Base-by-base conservation (phyloP, 2,329 filamentous ascomycete species). In the Cyphellophora europaea region DNA sequence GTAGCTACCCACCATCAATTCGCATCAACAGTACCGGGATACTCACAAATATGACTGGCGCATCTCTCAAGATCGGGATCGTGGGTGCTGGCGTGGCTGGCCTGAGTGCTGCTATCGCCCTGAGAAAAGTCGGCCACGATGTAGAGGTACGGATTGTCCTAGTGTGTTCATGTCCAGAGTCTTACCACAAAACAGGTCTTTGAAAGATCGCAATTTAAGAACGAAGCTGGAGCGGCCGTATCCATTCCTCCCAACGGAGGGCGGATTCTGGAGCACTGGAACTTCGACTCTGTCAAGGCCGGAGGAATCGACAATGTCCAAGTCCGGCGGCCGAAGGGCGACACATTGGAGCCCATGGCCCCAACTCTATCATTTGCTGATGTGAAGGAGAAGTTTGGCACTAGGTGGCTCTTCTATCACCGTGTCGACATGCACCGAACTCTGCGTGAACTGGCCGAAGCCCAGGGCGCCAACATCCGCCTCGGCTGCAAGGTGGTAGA, bases 171-270 rank as follows among this genome's bases (percentile, higher is more conserved):
- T 6, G 18, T 8, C 6, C 15, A 32, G 6, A 16, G 17, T 15
- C 12, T 16, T 18, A 19, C 8, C 29, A 14, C 6, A 8, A 11
- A n/a, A 28, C n/a, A 72, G 66, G 39, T 77, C 1, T 70, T 65
- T 32, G 74, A 79, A 43, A 66, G 73, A 48, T 76, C 72, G 0
- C 57, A 58, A 2, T 67, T 77, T 19, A 66, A 67, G 11, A 67
- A 60, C 33, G 42, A 44, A 23, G 27, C 33, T 16, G 76, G 75
- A 0, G 74, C 76, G 3, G 75, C 75, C 0, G 65, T 80, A n/a
- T 74, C 79, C 46, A 51, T 80, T 4, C 67, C 71, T 0, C 74
- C 77, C 1, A 82, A 81, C 45, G 59, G 66, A 2, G 76, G 77
- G 50, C 71, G 72, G 0, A 53, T 79, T 3, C 56, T 81, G 3